Evolutionary conservation across 768 basidiomycete genomes (phyloP).

Genomic region (Ephemerocybe angulata): DNA sequence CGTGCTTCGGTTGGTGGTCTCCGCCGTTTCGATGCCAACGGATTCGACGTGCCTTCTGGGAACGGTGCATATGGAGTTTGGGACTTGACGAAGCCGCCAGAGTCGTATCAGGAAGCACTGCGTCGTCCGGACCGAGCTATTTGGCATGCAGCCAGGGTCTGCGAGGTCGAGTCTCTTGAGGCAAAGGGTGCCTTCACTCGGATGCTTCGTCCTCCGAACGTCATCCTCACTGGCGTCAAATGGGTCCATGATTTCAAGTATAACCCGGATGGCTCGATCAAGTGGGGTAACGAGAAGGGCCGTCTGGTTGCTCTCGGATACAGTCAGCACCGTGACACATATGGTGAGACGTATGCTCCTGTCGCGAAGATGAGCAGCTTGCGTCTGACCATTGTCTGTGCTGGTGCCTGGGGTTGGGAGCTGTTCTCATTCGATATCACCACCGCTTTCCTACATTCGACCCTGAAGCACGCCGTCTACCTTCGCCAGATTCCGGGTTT

Average conservation of each 20-base stretch:
- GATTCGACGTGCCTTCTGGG: too few relatives aligned
- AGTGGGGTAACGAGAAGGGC: conserved; percentile 14
- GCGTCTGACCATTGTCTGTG: conserved; percentile 20
- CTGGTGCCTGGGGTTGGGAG: conserved; percentile 12
- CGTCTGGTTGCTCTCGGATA: conserved; percentile 39
- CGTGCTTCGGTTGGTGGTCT: too few relatives aligned
- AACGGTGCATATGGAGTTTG: too few relatives aligned
- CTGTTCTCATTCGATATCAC: conserved; percentile 16
- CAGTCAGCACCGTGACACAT: conserved; percentile 35
- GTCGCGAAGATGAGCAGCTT: conserved; percentile 23
- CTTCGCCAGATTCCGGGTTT: conserved; percentile 7
- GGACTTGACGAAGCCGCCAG: background rate
- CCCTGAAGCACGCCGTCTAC: conserved; percentile 11
- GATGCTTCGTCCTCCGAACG: conserved; percentile 7
- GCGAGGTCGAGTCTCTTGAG: background rate
- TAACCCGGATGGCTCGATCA: background rate
- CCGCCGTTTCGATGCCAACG: too few relatives aligned
- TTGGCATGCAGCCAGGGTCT: background rate
- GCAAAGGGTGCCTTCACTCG: background rate
- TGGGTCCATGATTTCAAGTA: conserved; percentile 9
- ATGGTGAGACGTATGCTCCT: conserved; percentile 29
- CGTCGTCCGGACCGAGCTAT: background rate
- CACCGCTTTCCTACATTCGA: conserved; percentile 20
- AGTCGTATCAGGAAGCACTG: background rate
- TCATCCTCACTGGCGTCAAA: background rate